Evolutionary conservation across 1,139 yeast species (phyloP), one percentile per base, ranked within the genome.

Genomic region (Ashbya aceris): DNA sequence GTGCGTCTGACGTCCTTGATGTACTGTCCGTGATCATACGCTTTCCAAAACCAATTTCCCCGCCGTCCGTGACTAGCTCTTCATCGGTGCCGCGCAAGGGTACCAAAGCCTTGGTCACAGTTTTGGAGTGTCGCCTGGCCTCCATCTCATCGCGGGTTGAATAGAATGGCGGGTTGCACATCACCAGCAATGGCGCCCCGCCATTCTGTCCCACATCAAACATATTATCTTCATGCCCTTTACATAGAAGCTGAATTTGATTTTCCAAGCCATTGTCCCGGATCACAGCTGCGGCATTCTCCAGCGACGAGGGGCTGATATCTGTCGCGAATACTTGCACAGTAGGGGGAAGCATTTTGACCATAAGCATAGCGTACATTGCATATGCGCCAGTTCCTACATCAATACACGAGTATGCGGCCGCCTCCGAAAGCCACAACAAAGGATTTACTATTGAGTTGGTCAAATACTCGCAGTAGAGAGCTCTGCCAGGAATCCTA

Each of bases 91-190:
- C 62, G 8, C 27, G 27, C 28, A 52, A 45, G 11, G 42, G 49
- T 2, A 46, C 27, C 14, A 33, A 38, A 10, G 44, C 45, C 32
- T 27, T 40, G 8, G 38, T 13, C 8, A 10, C 28, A 4, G 10
- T 8, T 37, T 32, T 48, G 46, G 4, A 36, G 9, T 4, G 27
- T 32, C 27, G 40, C 37, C 23, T 46, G 33, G 8, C 11, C 12
- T n/a, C 40, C 38, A 59, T 43, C 34, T 60, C 64, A 2, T 41
- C 41, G 2, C 11, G 11, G 2, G 60, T 54, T 3, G 48, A 35
- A 36, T 61, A 61, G 38, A 61, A 61, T 2, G 66, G 66, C 4
- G 66, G 66, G 40, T 61, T 61, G 39, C 64, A 59, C 45, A 61
- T 50, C 23, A 23, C 28, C n/a, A 36, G 26, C 11, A 33, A 23